phyloP scores from a whole-genome alignment of 1,284 basidiomycete species.

The Phaffia rhodozyma region DNA sequence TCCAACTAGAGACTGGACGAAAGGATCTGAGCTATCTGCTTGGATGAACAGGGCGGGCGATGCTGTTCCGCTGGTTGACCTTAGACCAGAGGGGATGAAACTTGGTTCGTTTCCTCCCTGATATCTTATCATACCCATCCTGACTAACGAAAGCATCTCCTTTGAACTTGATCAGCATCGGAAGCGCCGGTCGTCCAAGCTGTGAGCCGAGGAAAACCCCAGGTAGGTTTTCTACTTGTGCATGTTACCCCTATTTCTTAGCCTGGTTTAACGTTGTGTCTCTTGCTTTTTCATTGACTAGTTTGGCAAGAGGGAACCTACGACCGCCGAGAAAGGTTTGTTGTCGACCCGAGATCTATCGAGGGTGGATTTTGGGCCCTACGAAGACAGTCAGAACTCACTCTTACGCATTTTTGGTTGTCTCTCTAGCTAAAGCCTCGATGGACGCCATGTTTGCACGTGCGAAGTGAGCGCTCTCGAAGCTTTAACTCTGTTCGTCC shows the following conservation, averaged over 20 bases:
- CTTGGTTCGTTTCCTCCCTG: constrained; percentile 25
- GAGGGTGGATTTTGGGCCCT: constrained; percentile 29
- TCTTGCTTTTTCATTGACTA: constrained; percentile 19
- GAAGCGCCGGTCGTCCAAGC: constrained; percentile 26
- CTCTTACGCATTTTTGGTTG: no score
- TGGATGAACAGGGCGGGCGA: constrained; percentile 31
- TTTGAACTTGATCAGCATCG: constrained; percentile 23
- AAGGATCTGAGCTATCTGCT: constrained; percentile 22
- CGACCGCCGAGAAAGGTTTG: constrained; percentile 15
- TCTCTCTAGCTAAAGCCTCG: neutral
- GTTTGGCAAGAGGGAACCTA: constrained; percentile 3
- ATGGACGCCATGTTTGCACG: constrained; percentile 33
- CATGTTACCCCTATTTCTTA: neutral
- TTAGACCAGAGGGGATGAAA: constrained; percentile 35
- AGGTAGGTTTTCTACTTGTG: neutral
- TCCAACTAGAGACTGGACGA: constrained; percentile 30
- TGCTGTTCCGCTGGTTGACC: constrained; percentile 20
- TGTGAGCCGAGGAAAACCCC: constrained; percentile 23
- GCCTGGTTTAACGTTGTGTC: neutral
- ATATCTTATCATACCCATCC: neutral
- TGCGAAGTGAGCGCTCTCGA: constrained; percentile 22
- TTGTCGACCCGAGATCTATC: constrained; percentile 30
- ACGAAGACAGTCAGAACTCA: constrained; percentile 18
- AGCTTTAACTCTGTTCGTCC: no score
- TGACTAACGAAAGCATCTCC: neutral